These are phyloP conservation scores for Lipomyces yarrowii DNA, from an alignment of 1,139 yeast genomes.

Conservation along the genomic window DNA sequence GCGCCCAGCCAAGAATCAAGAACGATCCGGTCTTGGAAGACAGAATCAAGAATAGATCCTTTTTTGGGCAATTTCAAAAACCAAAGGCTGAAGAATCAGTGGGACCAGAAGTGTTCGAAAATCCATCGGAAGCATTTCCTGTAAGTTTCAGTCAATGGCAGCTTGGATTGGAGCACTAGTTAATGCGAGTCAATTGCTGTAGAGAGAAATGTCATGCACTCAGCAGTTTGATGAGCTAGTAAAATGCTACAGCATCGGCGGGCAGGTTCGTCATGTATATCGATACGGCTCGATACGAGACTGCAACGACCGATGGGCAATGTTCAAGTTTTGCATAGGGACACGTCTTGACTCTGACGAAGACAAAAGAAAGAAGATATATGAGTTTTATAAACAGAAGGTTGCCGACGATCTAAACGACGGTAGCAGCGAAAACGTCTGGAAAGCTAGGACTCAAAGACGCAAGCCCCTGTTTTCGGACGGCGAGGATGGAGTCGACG, in stretches of 20 bases:
- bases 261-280: constrained; percentile 80
- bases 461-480: constrained; percentile 13
- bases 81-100: neutral
- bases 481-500: neutral
- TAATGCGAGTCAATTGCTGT: neutral
- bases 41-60: neutral
- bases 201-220: constrained; percentile 58
- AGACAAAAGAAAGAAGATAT: constrained; percentile 57
- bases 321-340: constrained; percentile 77
- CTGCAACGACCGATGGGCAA: constrained; percentile 70
- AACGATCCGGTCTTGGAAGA: neutral
- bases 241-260: constrained; percentile 86
- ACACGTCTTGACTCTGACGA: constrained; percentile 56
- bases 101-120: neutral
- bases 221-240: constrained; percentile 87
- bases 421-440: constrained; percentile 81
- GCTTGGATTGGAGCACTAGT: too few species aligned
- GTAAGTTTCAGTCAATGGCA: neutral
- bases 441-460: constrained; percentile 50
- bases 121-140: constrained; percentile 16
- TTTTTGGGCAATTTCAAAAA: neutral
- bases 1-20: neutral
- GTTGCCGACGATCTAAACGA: constrained; percentile 60
- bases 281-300: constrained; percentile 75
- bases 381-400: constrained; percentile 67